Base-by-base conservation (phyloP, 2,329 filamentous ascomycete species). In the Chalaropsis thielavioides region DNA sequence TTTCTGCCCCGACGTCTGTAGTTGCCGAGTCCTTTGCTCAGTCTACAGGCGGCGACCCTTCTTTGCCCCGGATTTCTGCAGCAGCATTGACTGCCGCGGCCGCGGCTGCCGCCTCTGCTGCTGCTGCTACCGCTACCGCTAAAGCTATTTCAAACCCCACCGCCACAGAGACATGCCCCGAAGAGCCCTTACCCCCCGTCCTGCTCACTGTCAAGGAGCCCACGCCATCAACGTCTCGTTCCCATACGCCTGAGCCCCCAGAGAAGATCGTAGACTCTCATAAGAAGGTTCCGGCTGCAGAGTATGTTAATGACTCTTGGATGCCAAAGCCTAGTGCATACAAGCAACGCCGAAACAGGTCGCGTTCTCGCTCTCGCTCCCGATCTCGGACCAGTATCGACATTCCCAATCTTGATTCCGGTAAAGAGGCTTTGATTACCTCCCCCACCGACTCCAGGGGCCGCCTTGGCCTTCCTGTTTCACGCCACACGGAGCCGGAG, bases 1-100 rank as follows among this genome's bases (percentile, higher is more conserved):
- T 67, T 19, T 62, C 62, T 38, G 43, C 59, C 3, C 59, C 62
- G 7, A n/a, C 51, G 15, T 67, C 64, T 4, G 68, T 71, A 69
- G 51, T 67, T 67, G 64, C 61, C 11, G 61, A 61, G 15, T 46
- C 64, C n/a, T 19, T 62, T 41, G 65, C 64, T 19, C 22, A 31
- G 13, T 61, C 61, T 19, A 11, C 46, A 22, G 24, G 24, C 2
- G 19, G 40, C 40, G 10, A 10, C 0, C 11, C 44, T 3, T 17
- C 56, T 22, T 19, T 58, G 13, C 64, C 46, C 17, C 35, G 27
- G n/a, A 44, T 56, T 51, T 44, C 59, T 56, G 46, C 24, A 15
- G 43, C 15, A n/a, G n/a, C 54, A 11, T 38, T 58, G 31, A 38
- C 40, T 11, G 35, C 64, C 31, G 31, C 46, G 4, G 22, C 24